A percentile compares a stretch with the other conserved stretches of the same genome.
Evolutionary conservation across 305 asterid genomes (phyloP).

Genomic region (Solanum aculeatissimum): DNA sequence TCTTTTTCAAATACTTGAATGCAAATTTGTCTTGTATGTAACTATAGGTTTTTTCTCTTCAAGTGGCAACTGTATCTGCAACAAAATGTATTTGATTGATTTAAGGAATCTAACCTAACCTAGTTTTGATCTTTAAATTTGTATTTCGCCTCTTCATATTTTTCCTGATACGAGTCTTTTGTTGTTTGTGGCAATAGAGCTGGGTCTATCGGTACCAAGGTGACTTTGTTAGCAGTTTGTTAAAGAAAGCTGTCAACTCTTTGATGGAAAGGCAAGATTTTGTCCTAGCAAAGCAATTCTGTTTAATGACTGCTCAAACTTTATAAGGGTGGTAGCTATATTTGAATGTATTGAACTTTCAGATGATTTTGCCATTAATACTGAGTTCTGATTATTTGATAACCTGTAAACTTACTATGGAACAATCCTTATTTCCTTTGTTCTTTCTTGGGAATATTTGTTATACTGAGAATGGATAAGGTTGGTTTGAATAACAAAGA

Average conservation of each 20-base stretch:
- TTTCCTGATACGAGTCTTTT: constrained; percentile 34
- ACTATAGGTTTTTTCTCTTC: not conserved
- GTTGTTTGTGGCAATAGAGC: constrained; percentile 58
- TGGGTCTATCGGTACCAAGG: constrained; percentile 90
- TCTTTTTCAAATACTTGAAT: not conserved
- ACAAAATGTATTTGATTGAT: not conserved
- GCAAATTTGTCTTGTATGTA: not conserved
- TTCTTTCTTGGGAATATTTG: not conserved
- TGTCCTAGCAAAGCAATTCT: constrained; percentile 3
- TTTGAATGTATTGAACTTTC: not conserved
- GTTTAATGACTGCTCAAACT: constrained; percentile 4
- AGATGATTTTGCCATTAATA: not conserved
- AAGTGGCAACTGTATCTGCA: not conserved
- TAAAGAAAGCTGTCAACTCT: constrained; percentile 16
- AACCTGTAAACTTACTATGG: not conserved
- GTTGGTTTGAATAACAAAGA: not conserved
- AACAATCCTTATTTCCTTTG: not conserved
- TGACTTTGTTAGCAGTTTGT: constrained; percentile 41
- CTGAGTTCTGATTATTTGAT: not conserved
- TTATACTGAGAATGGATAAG: not conserved
- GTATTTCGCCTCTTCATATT: not conserved
- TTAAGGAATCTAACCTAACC: not conserved
- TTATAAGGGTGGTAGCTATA: not conserved
- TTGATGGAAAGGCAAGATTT: constrained; percentile 20
- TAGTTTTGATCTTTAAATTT: not conserved